phyloP scores from a whole-genome alignment of 805 yeast species.

The Zygosaccharomyces bisporus region DNA sequence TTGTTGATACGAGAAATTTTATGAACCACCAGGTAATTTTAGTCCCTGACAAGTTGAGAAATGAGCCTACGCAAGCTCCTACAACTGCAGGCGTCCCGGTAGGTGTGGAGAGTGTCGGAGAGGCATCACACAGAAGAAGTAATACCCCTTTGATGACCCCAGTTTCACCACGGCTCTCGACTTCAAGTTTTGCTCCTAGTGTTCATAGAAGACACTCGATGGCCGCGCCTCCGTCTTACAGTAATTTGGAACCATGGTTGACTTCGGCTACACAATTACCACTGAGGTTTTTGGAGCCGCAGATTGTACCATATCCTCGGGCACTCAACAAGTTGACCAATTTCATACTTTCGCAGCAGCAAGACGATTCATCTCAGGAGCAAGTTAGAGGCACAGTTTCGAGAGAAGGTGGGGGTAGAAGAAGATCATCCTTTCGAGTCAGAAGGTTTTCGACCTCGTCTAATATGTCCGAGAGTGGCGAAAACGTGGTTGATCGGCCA shows the following conservation, averaged over 20 bases:
- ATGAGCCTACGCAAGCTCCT: conserved; percentile 9
- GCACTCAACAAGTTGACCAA: conserved; percentile 22
- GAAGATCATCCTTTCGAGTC: conserved; percentile 23
- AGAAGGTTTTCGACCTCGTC: conserved; percentile 32
- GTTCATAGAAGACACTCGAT: conserved; percentile 23
- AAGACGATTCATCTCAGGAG: conserved; percentile 5
- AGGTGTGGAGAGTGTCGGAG: conserved; percentile 5
- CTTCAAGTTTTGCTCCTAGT: conserved; percentile 8
- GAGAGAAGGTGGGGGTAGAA: conserved; percentile 2
- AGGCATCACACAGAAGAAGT: conserved; percentile 7
- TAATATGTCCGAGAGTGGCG: conserved; percentile 11
- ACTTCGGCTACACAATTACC: conserved; percentile 33
- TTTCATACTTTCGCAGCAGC: conserved; percentile 12
- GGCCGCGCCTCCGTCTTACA: conserved; percentile 17
- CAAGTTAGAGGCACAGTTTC: not conserved
- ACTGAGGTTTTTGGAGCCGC: conserved; percentile 28
- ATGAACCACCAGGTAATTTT: conserved; percentile 72
- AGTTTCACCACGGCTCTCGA: conserved; percentile 11
- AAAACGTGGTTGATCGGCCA: conserved; percentile 12
- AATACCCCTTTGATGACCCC: conserved; percentile 12
- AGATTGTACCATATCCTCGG: conserved; percentile 32
- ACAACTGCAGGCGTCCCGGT: conserved; percentile 1
- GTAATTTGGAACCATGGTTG: conserved; percentile 24
- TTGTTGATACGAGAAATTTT: conserved; percentile 72
- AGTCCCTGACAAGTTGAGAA: conserved; percentile 44